These are phyloP conservation scores for Colletotrichum sp. DNA, from an alignment of 2,329 filamentous ascomycete species.

Conservation along the genomic window DNA sequence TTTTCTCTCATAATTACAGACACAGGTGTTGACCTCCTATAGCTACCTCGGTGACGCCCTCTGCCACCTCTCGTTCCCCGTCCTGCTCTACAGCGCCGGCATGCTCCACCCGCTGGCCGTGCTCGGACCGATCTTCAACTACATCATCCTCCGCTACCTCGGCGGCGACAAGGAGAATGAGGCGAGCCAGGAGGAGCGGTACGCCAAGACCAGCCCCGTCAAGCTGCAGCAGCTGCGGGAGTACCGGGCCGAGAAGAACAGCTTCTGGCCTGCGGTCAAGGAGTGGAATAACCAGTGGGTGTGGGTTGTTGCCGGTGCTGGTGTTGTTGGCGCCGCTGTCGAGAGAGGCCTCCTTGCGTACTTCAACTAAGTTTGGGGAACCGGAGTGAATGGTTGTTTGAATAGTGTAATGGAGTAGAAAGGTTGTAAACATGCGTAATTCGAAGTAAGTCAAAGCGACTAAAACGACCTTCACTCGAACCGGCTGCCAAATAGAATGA, in stretches of 20 bases:
- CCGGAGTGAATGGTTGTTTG: not conserved
- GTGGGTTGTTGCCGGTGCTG: constrained; percentile 54
- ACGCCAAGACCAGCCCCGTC: constrained; percentile 49
- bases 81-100: constrained; percentile 59
- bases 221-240: constrained; percentile 58
- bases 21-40: not conserved
- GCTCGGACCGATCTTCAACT: constrained; percentile 61
- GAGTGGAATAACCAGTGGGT: constrained; percentile 61
- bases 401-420: not conserved
- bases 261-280: constrained; percentile 59
- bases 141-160: constrained; percentile 60
- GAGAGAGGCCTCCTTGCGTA: constrained; percentile 34
- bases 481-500: not conserved
- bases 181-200: constrained; percentile 54
- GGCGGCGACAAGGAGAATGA: constrained; percentile 62
- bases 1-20: rapidly evolving
- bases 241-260: constrained; percentile 59
- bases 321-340: constrained; percentile 49
- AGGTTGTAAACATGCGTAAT: not conserved
- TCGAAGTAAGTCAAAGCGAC: not conserved
- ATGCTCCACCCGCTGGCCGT: constrained; percentile 59
- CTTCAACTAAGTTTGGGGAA: not conserved
- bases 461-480: not conserved
- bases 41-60: constrained; percentile 67
- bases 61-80: constrained; percentile 62